Base-by-base conservation (phyloP, 208 protist species). In the Strigomonas galati region DNA sequence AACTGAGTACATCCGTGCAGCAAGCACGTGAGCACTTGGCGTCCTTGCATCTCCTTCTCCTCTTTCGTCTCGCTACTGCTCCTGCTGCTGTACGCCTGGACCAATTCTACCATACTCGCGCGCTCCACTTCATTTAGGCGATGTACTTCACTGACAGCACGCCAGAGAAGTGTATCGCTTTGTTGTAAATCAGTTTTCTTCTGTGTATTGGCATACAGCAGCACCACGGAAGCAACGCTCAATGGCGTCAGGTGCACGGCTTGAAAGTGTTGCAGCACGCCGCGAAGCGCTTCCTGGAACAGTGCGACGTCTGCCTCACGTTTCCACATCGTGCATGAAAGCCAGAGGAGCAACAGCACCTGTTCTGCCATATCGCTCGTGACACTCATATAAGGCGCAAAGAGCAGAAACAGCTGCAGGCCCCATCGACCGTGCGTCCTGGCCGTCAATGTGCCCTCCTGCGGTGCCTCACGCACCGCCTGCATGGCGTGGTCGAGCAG, bases 331-430 rank as follows among this genome's bases (percentile, higher is more conserved):
- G 53, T 9, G 9, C 32, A 5, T 9, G 53, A n/a, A 7, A 7
- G 9, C 15, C 35, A 76, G 32, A n/a, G 69, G 23, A 27, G 68
- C 28, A 37, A 67, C 59, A 40, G 73, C 62, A 35, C 71, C 21
- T 53, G 63, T 32, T 79, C 74, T 26, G 74, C 15, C 40, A 74
- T 37, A 9, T 62, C 10, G 2, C 62, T 71, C 23, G 74, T 67
- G 14, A 74, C 65, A 44, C 52, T 43, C 1, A 40, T 67, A 15
- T 66, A 71, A 19, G 74, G 74, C 17, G 74, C 67, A 57, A 71
- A 58, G 3, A 26, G 59, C 0, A 31, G 15, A 61, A 79, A 79
- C 14, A 74, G n/a, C 2, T 67, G 35, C 17, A 73, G 53, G 14
- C 27, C 68, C n/a, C 40, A 46, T 14, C 46, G 56, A 54, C 61